phyloP scores from a whole-genome alignment of 23 red algal species.

The Gracilaria domingensis region DNA sequence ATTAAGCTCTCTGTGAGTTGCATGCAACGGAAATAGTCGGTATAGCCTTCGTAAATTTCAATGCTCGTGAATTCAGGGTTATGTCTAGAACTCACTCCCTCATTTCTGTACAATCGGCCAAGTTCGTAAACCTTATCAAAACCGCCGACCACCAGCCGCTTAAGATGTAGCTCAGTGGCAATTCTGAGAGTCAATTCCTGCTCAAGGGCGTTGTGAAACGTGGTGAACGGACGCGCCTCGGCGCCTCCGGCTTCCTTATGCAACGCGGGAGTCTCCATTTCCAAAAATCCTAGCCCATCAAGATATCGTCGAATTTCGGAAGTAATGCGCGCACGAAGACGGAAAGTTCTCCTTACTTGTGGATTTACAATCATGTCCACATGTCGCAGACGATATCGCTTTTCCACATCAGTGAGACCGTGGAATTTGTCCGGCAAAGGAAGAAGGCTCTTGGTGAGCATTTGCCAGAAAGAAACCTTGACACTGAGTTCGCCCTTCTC shows the following conservation, averaged over 20 bases:
- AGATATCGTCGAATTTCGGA: constrained; percentile 87
- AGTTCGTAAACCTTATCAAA: constrained; percentile 98
- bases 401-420: constrained; percentile 93
- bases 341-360: constrained; percentile 76
- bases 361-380: constrained; percentile 93
- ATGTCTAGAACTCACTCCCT: constrained; percentile 92
- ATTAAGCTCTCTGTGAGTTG: constrained; percentile 90
- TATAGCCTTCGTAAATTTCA: constrained; percentile 97
- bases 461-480: constrained; percentile 79
- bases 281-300: constrained; percentile 86
- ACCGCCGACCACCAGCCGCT: constrained; percentile 92
- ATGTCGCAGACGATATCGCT: constrained; percentile 94
- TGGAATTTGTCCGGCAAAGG: constrained; percentile 98
- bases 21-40: constrained; percentile 94
- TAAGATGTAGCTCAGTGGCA: constrained; percentile 96
- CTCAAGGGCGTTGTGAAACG: constrained; percentile 95
- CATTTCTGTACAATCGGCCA: constrained; percentile 94
- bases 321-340: constrained; percentile 78
- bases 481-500: constrained; percentile 97
- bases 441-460: constrained; percentile 91
- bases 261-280: constrained; percentile 94
- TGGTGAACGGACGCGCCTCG: constrained; percentile 91
- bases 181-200: constrained; percentile 87
- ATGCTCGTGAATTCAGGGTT: constrained; percentile 99
- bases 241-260: constrained; percentile 92